These are phyloP conservation scores for Myriangium duriaei DNA, from an alignment of 2,329 filamentous ascomycete genomes.

Conservation along the genomic window DNA sequence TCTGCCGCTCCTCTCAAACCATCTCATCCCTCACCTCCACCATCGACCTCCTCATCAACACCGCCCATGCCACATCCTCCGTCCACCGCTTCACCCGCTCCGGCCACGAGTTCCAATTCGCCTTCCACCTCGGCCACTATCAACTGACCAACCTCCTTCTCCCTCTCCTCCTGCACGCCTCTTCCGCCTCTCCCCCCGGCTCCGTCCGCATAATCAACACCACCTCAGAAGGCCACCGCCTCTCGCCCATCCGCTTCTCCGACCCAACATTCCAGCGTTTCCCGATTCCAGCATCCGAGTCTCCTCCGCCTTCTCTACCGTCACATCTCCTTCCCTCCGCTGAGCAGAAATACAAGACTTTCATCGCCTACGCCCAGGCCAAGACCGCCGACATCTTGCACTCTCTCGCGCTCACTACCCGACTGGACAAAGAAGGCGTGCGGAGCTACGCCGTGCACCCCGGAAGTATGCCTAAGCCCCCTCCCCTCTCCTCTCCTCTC, in stretches of 20 bases:
- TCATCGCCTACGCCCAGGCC: conserved; percentile 31
- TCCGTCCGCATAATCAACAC: conserved; percentile 20
- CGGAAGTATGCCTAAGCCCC: conserved; percentile 18
- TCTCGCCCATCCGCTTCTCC: conserved; percentile 22
- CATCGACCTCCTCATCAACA: conserved; percentile 33
- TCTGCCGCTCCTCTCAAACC: conserved; percentile 22
- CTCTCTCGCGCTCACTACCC: conserved; percentile 26
- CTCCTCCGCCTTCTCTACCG: conserved; percentile 10
- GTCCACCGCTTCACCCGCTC: conserved; percentile 21
- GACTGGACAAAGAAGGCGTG: conserved; percentile 20
- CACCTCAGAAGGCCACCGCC: conserved; percentile 15
- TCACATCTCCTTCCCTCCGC: conserved; percentile 8
- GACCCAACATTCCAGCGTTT: conserved; percentile 23
- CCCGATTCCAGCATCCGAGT: conserved; percentile 14
- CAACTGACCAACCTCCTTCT: conserved; percentile 14
- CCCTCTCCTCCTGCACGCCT: conserved; percentile 10
- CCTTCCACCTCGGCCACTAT: conserved; percentile 16
- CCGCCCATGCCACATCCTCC: conserved; percentile 29
- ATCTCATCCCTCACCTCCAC: conserved; percentile 17
- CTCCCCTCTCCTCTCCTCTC: neutral
- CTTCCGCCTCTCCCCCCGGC: conserved; percentile 11
- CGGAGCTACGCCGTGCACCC: conserved; percentile 29
- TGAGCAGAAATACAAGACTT: conserved; percentile 23
- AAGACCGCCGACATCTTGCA: conserved; percentile 38
- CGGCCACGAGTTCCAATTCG: conserved; percentile 23